Base-by-base conservation (phyloP, 2,329 filamentous ascomycete species). In the Fusarium sambucinum region DNA sequence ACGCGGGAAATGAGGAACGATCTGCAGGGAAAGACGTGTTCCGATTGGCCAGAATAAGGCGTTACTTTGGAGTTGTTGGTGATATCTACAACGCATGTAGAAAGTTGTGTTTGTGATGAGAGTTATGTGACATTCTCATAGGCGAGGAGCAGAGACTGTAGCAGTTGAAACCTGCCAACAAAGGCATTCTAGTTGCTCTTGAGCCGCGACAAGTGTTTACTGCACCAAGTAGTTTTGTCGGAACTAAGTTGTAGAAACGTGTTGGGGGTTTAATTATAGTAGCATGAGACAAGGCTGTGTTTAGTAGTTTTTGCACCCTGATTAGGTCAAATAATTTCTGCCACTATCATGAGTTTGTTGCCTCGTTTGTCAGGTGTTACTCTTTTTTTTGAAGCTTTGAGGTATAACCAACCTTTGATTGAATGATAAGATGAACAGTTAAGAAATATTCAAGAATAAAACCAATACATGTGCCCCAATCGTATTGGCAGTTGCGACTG, bases 1-100 rank as follows among this genome's bases (percentile, higher is more conserved):
- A 42, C 37, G 25, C 35, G 45, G 45, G 38, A 64, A 47, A 37
- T 54, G 48, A 19, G 35, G 25, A 14, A 65, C 37, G 65, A 69
- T 66, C 51, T 66, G 38, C 60, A 69, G 62, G 60, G 47, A 23
- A 27, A 21, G 16, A 29, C 25, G 37, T 5, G 21, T 38, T 66
- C 42, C 53, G 60, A 68, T 69, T 68, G 60, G 65, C 5, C 23
- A 35, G 17, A 19, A 40, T n/a, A 21, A 38, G 33, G 38, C 37
- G 2, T 32, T 46, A 40, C 33, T 7, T 30, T 19, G 5, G 30
- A 48, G 46, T n/a, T 54, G 60, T 61, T 66, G 51, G 55, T 57
- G 60, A 62, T 66, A 12, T 52, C 9, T 38, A 29, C 33, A 21
- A 51, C n/a, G 17, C 33, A 51, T 51, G 33, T 27, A 21, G 21